Evolutionary conservation across 2,329 filamentous ascomycete genomes (phyloP).

Genomic region (Teratosphaeria gauchensis): DNA sequence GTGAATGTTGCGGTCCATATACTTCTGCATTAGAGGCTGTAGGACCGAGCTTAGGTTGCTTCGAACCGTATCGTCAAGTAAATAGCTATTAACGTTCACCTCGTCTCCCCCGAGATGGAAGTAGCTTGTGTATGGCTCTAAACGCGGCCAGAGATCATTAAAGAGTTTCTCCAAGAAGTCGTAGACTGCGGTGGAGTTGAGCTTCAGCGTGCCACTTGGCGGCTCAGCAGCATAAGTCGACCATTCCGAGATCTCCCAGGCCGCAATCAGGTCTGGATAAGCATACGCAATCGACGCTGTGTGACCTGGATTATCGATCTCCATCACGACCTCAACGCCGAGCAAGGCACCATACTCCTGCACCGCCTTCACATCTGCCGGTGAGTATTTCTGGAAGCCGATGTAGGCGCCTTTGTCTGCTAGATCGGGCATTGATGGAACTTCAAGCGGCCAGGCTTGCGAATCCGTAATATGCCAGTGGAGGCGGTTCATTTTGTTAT

Average conservation of each 20-base stretch:
- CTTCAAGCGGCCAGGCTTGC: conserved; percentile 77
- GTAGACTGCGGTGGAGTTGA: conserved; percentile 63
- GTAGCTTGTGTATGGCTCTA: conserved; percentile 59
- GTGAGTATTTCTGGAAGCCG: conserved; percentile 56
- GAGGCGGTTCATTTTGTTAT: conserved; percentile 74
- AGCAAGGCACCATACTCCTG: conserved; percentile 61
- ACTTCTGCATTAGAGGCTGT: conserved; percentile 66
- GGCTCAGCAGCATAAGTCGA: conserved; percentile 44
- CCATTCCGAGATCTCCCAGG: conserved; percentile 47
- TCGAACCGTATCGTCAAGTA: conserved; percentile 60
- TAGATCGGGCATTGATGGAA: conserved; percentile 64
- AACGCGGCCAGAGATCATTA: conserved; percentile 64
- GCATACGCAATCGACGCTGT: conserved; percentile 57
- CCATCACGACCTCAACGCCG: conserved; percentile 62
- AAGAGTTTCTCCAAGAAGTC: conserved; percentile 64
- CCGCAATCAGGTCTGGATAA: conserved; percentile 63
- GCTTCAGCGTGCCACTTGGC: conserved; percentile 56
- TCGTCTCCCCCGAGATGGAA: conserved; percentile 88
- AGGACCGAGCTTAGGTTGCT: conserved; percentile 58
- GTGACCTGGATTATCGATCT: conserved; percentile 76
- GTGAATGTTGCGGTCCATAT: conserved; percentile 60
- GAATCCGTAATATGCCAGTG: conserved; percentile 76
- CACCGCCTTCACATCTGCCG: conserved; percentile 53
- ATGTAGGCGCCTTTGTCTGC: conserved; percentile 65
- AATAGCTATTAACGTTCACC: conserved; percentile 63